These are phyloP conservation scores for Lycium ferocissimum DNA, from an alignment of 257 asterid genomes.

Conservation along the genomic window DNA sequence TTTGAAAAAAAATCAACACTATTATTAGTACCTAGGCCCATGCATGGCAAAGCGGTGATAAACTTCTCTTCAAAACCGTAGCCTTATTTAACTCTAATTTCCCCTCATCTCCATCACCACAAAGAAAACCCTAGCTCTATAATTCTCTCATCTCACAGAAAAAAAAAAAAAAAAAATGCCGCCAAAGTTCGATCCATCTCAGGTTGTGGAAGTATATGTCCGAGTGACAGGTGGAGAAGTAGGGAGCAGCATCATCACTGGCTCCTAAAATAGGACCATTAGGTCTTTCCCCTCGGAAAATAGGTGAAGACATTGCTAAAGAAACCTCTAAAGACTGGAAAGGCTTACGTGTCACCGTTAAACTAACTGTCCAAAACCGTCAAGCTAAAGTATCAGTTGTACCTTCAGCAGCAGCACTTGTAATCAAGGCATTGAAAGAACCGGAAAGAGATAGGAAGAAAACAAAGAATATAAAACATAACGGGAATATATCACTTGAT, in stretches of 20 bases:
- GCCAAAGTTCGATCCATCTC: conserved; percentile 74
- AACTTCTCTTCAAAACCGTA: conserved; percentile 39
- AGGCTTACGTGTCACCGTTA: conserved; percentile 71
- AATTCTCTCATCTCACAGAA: no score
- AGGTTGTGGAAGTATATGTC: conserved; percentile 76
- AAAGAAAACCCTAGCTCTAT: conserved; percentile 48
- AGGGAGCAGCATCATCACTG: conserved; percentile 74
- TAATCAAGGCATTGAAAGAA: conserved; percentile 78
- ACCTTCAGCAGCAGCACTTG: conserved; percentile 74
- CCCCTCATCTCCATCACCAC: not conserved
- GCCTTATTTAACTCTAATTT: conserved; percentile 1
- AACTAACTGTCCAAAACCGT: conserved; percentile 71
- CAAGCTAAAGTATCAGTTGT: conserved; percentile 76
- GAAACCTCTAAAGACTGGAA: conserved; percentile 81
- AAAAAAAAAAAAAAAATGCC: conserved; percentile 46
- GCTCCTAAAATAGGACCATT: conserved; percentile 85
- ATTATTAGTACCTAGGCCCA: no score
- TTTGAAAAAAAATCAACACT: no score
- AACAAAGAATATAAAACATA: conserved; percentile 39
- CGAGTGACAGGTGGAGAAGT: conserved; percentile 81
- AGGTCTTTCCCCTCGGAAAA: conserved; percentile 73
- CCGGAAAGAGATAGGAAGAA: conserved; percentile 74
- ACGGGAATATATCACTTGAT: conserved; percentile 64
- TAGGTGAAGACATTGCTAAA: conserved; percentile 77
- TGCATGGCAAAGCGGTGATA: no score